A percentile compares a stretch with the other conserved stretches of the same genome.
Evolutionary conservation across 768 basidiomycete genomes (phyloP).

Genomic region (Trametes cinnabarina): DNA sequence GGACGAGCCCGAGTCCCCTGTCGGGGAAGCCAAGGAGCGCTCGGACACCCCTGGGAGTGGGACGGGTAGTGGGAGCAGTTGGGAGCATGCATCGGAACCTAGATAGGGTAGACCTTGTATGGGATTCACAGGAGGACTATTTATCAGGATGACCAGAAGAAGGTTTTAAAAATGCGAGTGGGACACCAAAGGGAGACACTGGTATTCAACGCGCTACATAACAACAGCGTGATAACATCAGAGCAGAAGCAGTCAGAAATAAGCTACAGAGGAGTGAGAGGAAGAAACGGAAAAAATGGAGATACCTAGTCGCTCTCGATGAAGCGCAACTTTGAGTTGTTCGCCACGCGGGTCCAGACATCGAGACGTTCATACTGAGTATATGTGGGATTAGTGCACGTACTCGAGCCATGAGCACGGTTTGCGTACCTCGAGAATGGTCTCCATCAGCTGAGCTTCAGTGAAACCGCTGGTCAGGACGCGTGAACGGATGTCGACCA

Average conservation of each 20-base stretch:
- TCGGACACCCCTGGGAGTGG: conserved; percentile 40
- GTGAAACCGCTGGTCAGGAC: conserved; percentile 87
- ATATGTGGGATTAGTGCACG: conserved; percentile 12
- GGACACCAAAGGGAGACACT: no score
- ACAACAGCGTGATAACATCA: conserved; percentile 23
- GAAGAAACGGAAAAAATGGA: neutral
- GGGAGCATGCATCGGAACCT: conserved; percentile 65
- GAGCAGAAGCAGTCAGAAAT: conserved; percentile 7
- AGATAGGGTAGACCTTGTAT: conserved; percentile 16
- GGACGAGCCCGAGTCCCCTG: conserved; percentile 51
- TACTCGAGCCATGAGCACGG: conserved; percentile 2
- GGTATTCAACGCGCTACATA: conserved; percentile 17
- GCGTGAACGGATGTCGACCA: conserved; percentile 86
- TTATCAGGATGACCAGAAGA: neutral
- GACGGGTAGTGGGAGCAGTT: conserved; percentile 61
- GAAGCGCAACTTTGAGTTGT: conserved; percentile 78
- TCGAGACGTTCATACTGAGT: conserved; percentile 83
- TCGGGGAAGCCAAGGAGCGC: conserved; percentile 17
- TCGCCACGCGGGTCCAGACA: conserved; percentile 80
- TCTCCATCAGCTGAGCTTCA: conserved; percentile 85
- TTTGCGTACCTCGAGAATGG: conserved; percentile 67
- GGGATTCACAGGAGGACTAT: conserved; percentile 4
- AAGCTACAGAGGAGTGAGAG: conserved; percentile 15
- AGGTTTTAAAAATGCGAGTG: no score
- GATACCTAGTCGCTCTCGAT: conserved; percentile 30